Conservation (phyloP, 1,284 basidiomycete species). For the Coniferiporia weirii region DNA sequence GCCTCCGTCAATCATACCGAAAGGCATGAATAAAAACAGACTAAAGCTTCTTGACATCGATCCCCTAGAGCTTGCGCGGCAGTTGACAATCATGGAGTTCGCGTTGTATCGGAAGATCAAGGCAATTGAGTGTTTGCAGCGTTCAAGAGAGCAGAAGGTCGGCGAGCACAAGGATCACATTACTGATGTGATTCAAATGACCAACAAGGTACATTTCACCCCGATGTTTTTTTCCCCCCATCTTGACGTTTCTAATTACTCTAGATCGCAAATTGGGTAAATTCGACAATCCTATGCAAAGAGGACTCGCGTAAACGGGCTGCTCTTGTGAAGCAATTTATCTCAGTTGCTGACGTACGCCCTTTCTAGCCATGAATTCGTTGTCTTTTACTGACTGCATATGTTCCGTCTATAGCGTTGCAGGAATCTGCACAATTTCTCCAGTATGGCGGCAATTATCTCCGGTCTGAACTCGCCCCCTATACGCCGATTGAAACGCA, state of each 20-base stretch:
- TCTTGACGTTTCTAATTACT: slow-evolving; percentile 1
- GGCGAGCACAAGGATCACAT: slow-evolving; percentile 75
- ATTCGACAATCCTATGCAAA: slow-evolving; percentile 80
- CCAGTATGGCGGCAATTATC: slow-evolving; percentile 92
- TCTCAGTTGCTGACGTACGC: slow-evolving; percentile 88
- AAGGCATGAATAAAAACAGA: slow-evolving; percentile 53
- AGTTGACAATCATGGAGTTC: slow-evolving; percentile 92
- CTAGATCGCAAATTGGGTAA: slow-evolving; percentile 92
- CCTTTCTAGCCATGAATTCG: slow-evolving; percentile 1
- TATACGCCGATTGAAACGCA: slow-evolving; percentile 87
- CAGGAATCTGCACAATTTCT: slow-evolving; percentile 88
- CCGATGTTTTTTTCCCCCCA: neutral
- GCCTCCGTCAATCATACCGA: slow-evolving; percentile 72
- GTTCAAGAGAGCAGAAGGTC: slow-evolving; percentile 69
- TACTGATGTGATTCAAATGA: slow-evolving; percentile 85
- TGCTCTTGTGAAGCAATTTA: slow-evolving; percentile 83
- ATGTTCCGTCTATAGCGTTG: slow-evolving; percentile 59
- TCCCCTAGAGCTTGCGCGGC: slow-evolving; percentile 86
- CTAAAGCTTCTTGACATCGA: slow-evolving; percentile 87
- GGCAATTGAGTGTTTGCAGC: slow-evolving; percentile 86
- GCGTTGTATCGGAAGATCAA: slow-evolving; percentile 85
- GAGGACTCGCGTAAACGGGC: slow-evolving; percentile 86
- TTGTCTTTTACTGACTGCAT: slow-evolving; percentile 1
- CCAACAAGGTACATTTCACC: slow-evolving; percentile 62
- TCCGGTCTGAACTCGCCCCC: slow-evolving; percentile 94